A percentile compares a stretch with the other conserved stretches of the same genome.
These are phyloP conservation scores for Leucoagaricus sp. DNA, from an alignment of 1,284 basidiomycete species.

Conservation along the genomic window DNA sequence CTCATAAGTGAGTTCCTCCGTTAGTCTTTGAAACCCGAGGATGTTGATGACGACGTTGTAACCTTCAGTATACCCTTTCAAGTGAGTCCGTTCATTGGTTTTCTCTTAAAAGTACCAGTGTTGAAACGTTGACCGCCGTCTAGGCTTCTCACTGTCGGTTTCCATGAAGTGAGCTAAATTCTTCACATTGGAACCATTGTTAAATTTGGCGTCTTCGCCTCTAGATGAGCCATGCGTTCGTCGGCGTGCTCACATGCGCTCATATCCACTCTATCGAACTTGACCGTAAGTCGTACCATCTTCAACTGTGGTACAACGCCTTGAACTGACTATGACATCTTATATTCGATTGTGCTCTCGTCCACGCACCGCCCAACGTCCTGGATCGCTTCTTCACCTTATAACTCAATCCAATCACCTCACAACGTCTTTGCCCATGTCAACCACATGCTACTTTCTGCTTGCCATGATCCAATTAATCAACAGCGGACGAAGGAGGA, in stretches of 20 bases:
- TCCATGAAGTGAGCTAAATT: conserved; percentile 73
- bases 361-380: neutral
- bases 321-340: neutral
- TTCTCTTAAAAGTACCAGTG: neutral
- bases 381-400: neutral
- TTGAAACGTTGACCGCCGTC: conserved; percentile 6
- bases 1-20: conserved; percentile 61
- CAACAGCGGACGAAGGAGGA: conserved; percentile 87
- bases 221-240: conserved; percentile 84
- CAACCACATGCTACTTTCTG: neutral
- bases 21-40: neutral
- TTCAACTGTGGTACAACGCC: neutral
- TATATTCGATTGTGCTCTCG: neutral
- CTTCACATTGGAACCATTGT: neutral
- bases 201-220: conserved; percentile 12
- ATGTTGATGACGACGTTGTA: neutral
- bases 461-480: neutral
- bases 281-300: conserved; percentile 56
- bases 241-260: conserved; percentile 88
- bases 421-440: neutral
- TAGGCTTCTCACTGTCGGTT: conserved; percentile 82
- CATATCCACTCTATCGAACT: conserved; percentile 87
- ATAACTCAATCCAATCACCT: neutral
- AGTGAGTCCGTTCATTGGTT: conserved; percentile 52
- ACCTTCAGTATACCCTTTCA: conserved; percentile 85